Evolutionary conservation across 176 grass and related monocot species (phyloP), one percentile per base, ranked within the genome.

Genomic region (Bothriochloa decipiens): DNA sequence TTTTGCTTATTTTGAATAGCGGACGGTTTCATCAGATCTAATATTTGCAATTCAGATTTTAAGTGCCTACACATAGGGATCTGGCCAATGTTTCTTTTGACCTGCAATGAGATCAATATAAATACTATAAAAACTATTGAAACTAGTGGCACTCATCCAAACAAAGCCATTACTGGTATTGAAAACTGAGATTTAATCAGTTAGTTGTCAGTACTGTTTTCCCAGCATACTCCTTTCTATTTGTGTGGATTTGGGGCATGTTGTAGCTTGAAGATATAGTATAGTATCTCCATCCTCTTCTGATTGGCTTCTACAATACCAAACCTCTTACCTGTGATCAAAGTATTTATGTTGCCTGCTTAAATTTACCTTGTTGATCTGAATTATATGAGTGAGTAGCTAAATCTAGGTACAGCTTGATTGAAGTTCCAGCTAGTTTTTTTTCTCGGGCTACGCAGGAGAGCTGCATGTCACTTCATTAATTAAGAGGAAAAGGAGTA

Each of bases 1-100:
- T 89, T 75, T 76, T 33, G 22, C 64, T 75, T 76, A 65, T 62
- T 66, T 81, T 52, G 63, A 32, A 29, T 84, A 22, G 4, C 3
- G 26, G 26, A 68, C 50, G 16, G 9, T 0, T 43, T 2, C 7
- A 40, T 57, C 14, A 53, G 15, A 16, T 37, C 32, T 81, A 49
- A 75, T 75, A n/a, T 53, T 69, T 57, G 1, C 32, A 40, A 50
- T 25, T 35, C 11, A 43, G 76, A 69, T 72, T n/a, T 86, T 70
- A 70, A 79, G 17, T 67, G 73, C 5, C 47, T 75, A 75, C 11
- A 12, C 26, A 75, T 75, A 80, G 28, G 60, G 28, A 39, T 45
- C 65, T 66, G 58, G 25, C 35, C 18, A 3, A 84, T 17, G 26
- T 72, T 78, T 88, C 55, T 49, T 78, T 78, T 70, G 52, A 72